Evolutionary conservation across 306 rosid genomes (phyloP).

Genomic region (Fragaria vesca): DNA sequence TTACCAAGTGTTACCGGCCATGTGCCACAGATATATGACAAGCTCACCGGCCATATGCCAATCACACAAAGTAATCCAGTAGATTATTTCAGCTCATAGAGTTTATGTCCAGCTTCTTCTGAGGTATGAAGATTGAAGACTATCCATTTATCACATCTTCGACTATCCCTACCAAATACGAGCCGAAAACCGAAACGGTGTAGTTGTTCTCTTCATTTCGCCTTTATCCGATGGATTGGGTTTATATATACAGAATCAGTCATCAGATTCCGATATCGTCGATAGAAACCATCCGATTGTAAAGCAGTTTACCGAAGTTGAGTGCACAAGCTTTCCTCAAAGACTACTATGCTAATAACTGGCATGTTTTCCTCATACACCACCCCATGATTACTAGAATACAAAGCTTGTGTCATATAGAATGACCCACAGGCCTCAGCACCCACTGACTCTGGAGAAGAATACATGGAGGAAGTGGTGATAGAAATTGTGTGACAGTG

Average conservation of each 20-base stretch:
- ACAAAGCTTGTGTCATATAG: background rate
- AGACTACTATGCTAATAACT: background rate
- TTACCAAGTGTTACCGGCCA: background rate
- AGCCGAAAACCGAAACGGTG: background rate
- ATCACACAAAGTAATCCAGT: background rate
- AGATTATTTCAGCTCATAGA: background rate
- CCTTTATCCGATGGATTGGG: no score
- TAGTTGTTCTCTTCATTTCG: background rate
- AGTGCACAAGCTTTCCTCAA: background rate
- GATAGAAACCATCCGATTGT: background rate
- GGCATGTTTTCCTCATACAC: background rate
- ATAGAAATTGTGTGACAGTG: background rate
- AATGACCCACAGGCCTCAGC: constrained; percentile 6
- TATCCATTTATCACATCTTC: no score
- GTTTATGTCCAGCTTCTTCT: no score
- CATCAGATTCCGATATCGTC: background rate
- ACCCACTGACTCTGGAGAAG: background rate
- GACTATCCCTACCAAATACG: background rate
- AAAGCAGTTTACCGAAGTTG: background rate
- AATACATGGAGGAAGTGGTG: background rate
- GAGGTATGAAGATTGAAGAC: no score
- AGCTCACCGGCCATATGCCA: background rate
- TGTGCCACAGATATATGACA: background rate
- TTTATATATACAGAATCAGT: no score
- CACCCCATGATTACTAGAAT: background rate